Evolutionary conservation across 2,329 filamentous ascomycete genomes (phyloP), one percentile per base, ranked within the genome.

Genomic region (Aspergillus felis): DNA sequence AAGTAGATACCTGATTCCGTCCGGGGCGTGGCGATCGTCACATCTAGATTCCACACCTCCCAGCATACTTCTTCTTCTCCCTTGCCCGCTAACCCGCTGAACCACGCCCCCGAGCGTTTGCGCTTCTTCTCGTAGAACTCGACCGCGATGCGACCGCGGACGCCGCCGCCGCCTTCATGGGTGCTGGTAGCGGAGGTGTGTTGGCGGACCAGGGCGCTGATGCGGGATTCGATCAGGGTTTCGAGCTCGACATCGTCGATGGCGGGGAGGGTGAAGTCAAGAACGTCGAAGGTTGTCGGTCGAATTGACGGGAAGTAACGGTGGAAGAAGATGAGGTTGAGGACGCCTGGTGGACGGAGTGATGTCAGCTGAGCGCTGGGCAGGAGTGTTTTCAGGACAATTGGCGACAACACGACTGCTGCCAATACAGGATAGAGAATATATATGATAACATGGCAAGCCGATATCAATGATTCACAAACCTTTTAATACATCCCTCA

Each of bases 291-390:
- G 62, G 91, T 92, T 62, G 86, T 84, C 5, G 94, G 93, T 46
- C 85, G 81, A 66, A 97, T 84, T 57, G 91, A 87, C 57, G 91
- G 91, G 81, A 97, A 97, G 84, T 93, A 96, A 70, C 94, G 89
- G 79, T 97, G 92, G 83, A 97, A 97, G 85, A 97, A 99, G 74
- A 97, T 97, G 52, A 92, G 95, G 75, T 97, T 92, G 51, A 97
- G 84, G 73, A 97, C 90, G 62, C 90, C 93, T 96, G 68, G 44
- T 49, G 41, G 48, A 42, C 5, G 4, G 32, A 38, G 32, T 38
- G 32, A 38, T 38, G 32, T 38, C 32, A 38, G 32, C 32, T 17
- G 14, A 38, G 32, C 14, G 14, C 14, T 17, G 6, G 14, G 32
- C 32, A 38, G 32, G 32, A 17, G 14, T 38, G 32, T 17, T 6